Conservation (phyloP, 441 rosid genomes). For the Syzygium syzygioides region DNA sequence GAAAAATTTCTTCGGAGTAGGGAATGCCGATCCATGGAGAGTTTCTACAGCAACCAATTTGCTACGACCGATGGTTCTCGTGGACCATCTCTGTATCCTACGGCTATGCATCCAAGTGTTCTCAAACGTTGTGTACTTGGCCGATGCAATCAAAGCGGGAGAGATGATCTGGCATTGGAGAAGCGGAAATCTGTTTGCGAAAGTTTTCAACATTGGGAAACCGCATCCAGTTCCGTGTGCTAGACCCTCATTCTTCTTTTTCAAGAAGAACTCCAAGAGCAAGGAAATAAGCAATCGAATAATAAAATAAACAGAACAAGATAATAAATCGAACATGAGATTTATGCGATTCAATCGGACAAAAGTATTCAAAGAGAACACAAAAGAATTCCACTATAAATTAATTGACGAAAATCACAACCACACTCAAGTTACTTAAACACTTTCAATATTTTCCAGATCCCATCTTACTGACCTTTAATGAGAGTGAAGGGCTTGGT, state of each 20-base stretch:
- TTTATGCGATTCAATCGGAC: background rate
- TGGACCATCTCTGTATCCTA: constrained; percentile 62
- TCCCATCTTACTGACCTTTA: too few relatives aligned
- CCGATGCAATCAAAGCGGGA: constrained; percentile 44
- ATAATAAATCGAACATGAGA: accelerated
- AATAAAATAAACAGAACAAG: background rate
- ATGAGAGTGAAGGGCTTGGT: too few relatives aligned
- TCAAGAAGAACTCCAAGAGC: too few relatives aligned
- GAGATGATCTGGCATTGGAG: constrained; percentile 62
- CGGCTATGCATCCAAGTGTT: constrained; percentile 79
- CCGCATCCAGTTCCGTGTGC: too few relatives aligned
- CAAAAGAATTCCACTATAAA: too few relatives aligned
- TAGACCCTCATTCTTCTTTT: too few relatives aligned
- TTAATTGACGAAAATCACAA: too few relatives aligned
- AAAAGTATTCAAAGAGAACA: too few relatives aligned
- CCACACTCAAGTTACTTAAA: too few relatives aligned
- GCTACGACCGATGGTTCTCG: constrained; percentile 69
- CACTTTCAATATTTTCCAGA: too few relatives aligned
- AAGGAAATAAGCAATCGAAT: background rate
- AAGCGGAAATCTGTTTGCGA: background rate
- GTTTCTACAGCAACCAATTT: constrained; percentile 67
- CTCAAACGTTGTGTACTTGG: constrained; percentile 27
- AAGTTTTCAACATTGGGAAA: too few relatives aligned
- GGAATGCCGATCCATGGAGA: constrained; percentile 47
- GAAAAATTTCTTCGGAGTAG: constrained; percentile 49